Evolutionary conservation across 345 rosid genomes (phyloP), one percentile per base, ranked within the genome.

Genomic region (Durio zibethinus): DNA sequence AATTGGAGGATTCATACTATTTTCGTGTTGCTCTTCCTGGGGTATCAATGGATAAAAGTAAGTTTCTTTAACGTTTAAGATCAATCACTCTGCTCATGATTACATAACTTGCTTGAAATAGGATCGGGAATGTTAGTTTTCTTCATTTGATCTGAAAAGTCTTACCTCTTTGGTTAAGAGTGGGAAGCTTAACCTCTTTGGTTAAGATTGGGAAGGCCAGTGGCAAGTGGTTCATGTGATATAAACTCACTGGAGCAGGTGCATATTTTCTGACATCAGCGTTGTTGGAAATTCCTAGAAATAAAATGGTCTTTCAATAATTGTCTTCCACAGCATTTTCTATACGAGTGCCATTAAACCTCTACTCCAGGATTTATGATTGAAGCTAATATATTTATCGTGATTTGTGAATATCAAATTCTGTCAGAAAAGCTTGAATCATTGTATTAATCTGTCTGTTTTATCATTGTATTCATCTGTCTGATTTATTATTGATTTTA

Each of bases 21-120:
- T 93, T 93, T 47, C 86, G 93, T 64, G 90, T 91, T 48, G 50
- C 85, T 29, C 90, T 93, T 4, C 96, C 97, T 48, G 97, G 96
- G 53, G 96, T 89, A 72, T 81, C 92, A 61, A 84, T 84, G 74
- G 89, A 90, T 65, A 88, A 88, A 81, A 88, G 97, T 91, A 84
- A 84, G 93, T 75, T 77, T 23, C 61, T 4, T 33, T 14, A 21
- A 40, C 16, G 10, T 21, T 66, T 50, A 50, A 54, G 36, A 53
- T 50, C 33, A 38, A n/a, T 36, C 54, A n/a, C 20, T 48, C 43
- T 48, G n/a, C 43, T 76, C 14, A 52, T 50, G 60, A 25, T 29
- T 50, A 25, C 57, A 31, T 12, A 5, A 10, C 71, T 61, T 64
- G 15, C 70, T 45, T 5, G 29, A 50, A 9, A 50, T 23, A 59